Conservation (phyloP, 2,329 filamentous ascomycete genomes). For the Pseudogymnoascus sp. region DNA sequence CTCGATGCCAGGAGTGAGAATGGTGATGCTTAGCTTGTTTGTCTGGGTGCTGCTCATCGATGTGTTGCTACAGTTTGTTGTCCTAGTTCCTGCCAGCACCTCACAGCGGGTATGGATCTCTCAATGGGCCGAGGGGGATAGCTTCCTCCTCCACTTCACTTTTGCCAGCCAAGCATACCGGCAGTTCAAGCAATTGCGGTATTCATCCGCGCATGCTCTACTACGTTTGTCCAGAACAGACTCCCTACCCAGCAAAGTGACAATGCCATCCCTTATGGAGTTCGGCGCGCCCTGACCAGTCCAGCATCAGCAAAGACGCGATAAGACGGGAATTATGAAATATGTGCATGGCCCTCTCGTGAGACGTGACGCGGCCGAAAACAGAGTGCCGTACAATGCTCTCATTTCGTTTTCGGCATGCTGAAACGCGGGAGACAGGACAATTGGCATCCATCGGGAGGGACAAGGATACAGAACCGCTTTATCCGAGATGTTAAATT, state of each 20-base stretch:
- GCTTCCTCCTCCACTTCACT: not conserved
- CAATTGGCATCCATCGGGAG: not conserved
- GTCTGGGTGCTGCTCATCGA: not conserved
- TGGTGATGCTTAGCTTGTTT: not conserved
- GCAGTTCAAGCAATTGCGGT: not conserved
- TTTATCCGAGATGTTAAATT: not conserved
- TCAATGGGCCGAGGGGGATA: not conserved
- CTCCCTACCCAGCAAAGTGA: not conserved
- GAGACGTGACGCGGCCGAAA: slow-evolving; percentile 1
- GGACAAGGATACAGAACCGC: not conserved
- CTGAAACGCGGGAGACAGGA: not conserved
- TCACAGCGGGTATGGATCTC: not conserved
- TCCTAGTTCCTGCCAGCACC: too few relatives aligned
- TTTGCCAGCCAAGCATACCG: not conserved
- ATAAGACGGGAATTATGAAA: not conserved
- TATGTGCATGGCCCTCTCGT: not conserved
- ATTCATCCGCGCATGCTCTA: not conserved
- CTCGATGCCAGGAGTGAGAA: not conserved
- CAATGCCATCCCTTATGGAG: not conserved
- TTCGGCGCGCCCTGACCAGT: not conserved
- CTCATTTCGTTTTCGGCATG: not conserved
- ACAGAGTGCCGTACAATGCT: not conserved
- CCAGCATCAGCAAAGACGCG: not conserved
- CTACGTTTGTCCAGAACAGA: not conserved
- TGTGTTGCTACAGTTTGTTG: not conserved